phyloP scores from a whole-genome alignment of 2,329 filamentous ascomycete genomes.

The Epichloe sylvatica region DNA sequence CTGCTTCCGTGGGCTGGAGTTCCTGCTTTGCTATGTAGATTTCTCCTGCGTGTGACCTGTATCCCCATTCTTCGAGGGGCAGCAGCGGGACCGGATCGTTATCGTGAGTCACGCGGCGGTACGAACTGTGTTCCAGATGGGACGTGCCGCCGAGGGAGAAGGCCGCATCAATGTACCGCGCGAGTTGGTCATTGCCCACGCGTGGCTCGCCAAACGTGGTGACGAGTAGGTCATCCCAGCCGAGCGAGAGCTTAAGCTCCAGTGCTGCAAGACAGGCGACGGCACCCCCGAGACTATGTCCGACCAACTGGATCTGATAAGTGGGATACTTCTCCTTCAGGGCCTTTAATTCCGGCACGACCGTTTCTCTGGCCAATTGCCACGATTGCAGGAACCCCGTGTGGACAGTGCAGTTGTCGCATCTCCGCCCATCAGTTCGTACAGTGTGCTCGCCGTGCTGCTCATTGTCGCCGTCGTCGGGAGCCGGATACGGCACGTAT shows the following conservation, averaged over 20 bases:
- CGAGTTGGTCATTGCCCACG: conserved; percentile 44
- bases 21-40: conserved; percentile 64
- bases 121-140: conserved; percentile 28
- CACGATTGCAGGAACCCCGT: conserved; percentile 80
- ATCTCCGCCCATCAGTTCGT: conserved; percentile 34
- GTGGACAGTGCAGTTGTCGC: conserved; percentile 83
- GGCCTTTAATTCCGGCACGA: conserved; percentile 52
- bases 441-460: background rate
- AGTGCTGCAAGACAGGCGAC: conserved; percentile 77
- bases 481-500: conserved; percentile 73
- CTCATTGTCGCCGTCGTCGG: conserved; percentile 26
- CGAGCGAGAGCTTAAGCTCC: conserved; percentile 59
- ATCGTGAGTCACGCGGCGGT: conserved; percentile 70
- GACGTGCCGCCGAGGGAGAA: conserved; percentile 29
- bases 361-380: conserved; percentile 54
- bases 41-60: conserved; percentile 71
- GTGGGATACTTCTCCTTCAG: conserved; percentile 48
- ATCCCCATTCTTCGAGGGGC: conserved; percentile 80
- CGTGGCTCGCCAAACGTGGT: conserved; percentile 90
- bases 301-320: conserved; percentile 66
- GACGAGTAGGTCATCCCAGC: conserved; percentile 57
- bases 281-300: conserved; percentile 90
- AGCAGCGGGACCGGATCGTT: conserved; percentile 82
- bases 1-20: conserved; percentile 52
- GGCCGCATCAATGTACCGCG: conserved; percentile 37